These are phyloP conservation scores for Pichia sporocuriosa DNA, from an alignment of 805 yeast species.

Conservation along the genomic window DNA sequence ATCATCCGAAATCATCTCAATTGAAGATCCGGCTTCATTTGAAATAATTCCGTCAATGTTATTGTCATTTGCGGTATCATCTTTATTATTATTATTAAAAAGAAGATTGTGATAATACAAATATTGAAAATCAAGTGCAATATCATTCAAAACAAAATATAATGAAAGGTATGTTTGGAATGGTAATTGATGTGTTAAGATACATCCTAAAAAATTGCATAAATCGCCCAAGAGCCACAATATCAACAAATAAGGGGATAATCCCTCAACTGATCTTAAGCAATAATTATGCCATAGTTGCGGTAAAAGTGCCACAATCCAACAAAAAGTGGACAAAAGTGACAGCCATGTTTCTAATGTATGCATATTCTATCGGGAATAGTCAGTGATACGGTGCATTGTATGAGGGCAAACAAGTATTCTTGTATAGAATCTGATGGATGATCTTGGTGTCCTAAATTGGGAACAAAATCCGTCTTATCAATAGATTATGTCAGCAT, in stretches of 20 bases:
- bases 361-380: not conserved
- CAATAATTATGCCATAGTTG: conserved; percentile 30
- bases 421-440: too few species aligned
- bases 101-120: conserved; percentile 44
- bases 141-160: conserved; percentile 70
- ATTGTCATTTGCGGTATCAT: not conserved
- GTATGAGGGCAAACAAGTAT: too few species aligned
- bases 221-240: conserved; percentile 32
- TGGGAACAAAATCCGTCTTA: too few species aligned
- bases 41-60: too few species aligned
- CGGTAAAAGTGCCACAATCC: conserved; percentile 33
- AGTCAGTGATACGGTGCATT: too few species aligned
- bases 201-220: conserved; percentile 52
- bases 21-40: not conserved
- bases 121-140: conserved; percentile 61
- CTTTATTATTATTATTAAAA: not conserved
- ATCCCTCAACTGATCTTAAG: conserved; percentile 27
- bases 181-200: conserved; percentile 69
- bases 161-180: conserved; percentile 69
- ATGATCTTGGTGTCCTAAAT: too few species aligned
- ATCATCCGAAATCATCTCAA: not conserved
- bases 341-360: conserved; percentile 17
- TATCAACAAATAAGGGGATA: conserved; percentile 26
- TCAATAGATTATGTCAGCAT: too few species aligned
- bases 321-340: conserved; percentile 26